Evolutionary conservation across 169 alveolate genomes (phyloP), one percentile per base, ranked within the genome.

Genomic region (Eimeria acervulina): DNA sequence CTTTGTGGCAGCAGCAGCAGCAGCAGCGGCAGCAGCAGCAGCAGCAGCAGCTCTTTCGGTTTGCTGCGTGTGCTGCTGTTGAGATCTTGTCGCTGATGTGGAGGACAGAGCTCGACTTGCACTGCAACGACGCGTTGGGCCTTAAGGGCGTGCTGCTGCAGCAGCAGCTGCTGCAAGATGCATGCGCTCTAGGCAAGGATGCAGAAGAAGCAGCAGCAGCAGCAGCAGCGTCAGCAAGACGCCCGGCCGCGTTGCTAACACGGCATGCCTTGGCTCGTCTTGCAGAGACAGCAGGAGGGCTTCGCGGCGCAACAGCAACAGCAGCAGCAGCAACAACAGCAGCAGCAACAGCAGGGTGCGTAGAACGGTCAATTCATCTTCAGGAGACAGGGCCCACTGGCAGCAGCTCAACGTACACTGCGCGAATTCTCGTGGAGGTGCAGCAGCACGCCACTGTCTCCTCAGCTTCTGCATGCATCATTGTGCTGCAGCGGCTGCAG

Each of bases 401-500:
- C 47, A 40, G 84, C 63, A 19, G 40, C 81, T 87, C 42, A 21
- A 63, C 92, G 2, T 70, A 68, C 66, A 55, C 66, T 23, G 55
- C 91, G 28, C 59, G 83, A 26, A 84, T 81, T 28, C 68, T 88
- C 63, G 80, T 38, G 6, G 94, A 81, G 81, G 80, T 94, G 90
- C 94, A 63, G 47, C 70, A 83, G 81, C 96, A 94, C 81, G 96
- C 96, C 52, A 94, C 96, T 83, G 89, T 94, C 8, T 47, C 96
- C 1, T 42, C 93, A n/a, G 96, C 90, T 17, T 61, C 68, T 33
- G 93, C 47, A 28, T 68, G 90, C 63, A 47, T 51, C 33, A 31
- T 81, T 6, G 94, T 83, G 23, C 80, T 89, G 80, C 94, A 81
- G 70, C 87, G 96, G 90, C 94, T 94, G 63, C 74, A 92, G 38